Evolutionary conservation across 345 rosid species (phyloP), one percentile per base, ranked within the genome.

Genomic region (Camelina neglecta): DNA sequence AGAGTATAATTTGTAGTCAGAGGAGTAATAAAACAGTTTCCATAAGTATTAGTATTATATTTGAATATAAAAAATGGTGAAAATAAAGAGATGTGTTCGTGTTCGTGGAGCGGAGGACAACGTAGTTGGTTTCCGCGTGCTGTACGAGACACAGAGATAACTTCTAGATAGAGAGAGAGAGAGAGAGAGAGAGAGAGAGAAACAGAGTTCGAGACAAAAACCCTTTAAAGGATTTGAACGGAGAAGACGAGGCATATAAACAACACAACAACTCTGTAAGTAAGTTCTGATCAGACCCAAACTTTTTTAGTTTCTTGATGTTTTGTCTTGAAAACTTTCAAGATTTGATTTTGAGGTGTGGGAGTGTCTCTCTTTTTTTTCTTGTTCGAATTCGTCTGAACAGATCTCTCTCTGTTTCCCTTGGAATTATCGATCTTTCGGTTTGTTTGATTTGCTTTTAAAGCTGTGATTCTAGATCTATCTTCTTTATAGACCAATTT

Each of bases 51-150:
- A 29, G 21, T 70, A 26, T 45, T 38, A 42, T 49, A 63, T 55
- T 47, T 8, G 42, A 35, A 35, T 35, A 57, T 54, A 69, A 47
- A 67, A 58, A 62, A 62, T 18, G 26, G 36, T 11, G 12, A 63
- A 24, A 7, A 36, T 12, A 57, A 59, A 5, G 15, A 72, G 73
- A 42, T 50, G 77, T 59, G 76, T 50, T 77, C 72, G 81, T 69
- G 80, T 57, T 76, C 75, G 71, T 72, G 81, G 60, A 66, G 63
- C 71, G 59, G 55, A 65, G 72, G 36, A 63, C 68, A 71, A 41
- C 77, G 73, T 66, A 71, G 73, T 78, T 72, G 44, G 77, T 66
- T 76, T 78, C 64, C 77, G 67, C 75, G 75, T 71, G 71, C 72
- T 64, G 1, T 12, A 29, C 47, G 44, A 71, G 41, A 77, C 67